Percentiles rank a stretch among this genome's conserved stretches.
These are phyloP conservation scores for Plasmodium gonderi DNA, from an alignment of 169 alveolate species.

Conservation along the genomic window DNA sequence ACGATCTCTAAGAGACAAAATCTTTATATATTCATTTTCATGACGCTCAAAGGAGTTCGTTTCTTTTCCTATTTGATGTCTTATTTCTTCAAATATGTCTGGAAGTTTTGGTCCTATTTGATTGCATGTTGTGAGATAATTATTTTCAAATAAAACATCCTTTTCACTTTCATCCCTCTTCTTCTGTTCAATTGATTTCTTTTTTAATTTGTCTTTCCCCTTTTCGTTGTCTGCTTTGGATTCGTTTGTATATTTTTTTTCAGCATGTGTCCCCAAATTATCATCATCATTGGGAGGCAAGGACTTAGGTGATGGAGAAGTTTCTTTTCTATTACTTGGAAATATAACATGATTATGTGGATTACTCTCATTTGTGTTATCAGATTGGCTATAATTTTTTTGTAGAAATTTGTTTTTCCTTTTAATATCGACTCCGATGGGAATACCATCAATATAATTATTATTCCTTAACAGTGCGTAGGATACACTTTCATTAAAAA, in stretches of 20 bases:
- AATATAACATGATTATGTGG: neutral
- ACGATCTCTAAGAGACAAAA: constrained; percentile 19
- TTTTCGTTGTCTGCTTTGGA: too few relatives aligned
- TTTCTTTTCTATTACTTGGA: neutral
- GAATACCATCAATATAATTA: constrained; percentile 69
- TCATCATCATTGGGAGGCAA: too few relatives aligned
- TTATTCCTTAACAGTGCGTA: constrained; percentile 48
- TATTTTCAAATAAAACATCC: neutral
- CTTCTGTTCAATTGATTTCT: neutral
- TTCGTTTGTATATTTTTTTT: too few relatives aligned
- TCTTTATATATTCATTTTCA: constrained; percentile 50
- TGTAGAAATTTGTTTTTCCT: neutral
- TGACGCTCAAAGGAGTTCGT: neutral
- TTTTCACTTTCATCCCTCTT: neutral
- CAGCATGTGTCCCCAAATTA: too few relatives aligned
- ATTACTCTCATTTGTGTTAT: neutral
- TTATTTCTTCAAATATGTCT: constrained; percentile 30
- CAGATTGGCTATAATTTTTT: neutral
- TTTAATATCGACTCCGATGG: constrained; percentile 44
- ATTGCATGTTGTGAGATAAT: neutral
- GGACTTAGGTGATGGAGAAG: too few relatives aligned
- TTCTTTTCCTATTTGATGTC: constrained; percentile 13
- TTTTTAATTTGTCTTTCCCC: too few relatives aligned
- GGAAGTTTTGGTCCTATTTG: constrained; percentile 60
- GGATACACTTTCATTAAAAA: constrained; percentile 64